Conservation (phyloP, 2,329 filamentous ascomycete genomes). For the Tolypocladium capitatum region DNA sequence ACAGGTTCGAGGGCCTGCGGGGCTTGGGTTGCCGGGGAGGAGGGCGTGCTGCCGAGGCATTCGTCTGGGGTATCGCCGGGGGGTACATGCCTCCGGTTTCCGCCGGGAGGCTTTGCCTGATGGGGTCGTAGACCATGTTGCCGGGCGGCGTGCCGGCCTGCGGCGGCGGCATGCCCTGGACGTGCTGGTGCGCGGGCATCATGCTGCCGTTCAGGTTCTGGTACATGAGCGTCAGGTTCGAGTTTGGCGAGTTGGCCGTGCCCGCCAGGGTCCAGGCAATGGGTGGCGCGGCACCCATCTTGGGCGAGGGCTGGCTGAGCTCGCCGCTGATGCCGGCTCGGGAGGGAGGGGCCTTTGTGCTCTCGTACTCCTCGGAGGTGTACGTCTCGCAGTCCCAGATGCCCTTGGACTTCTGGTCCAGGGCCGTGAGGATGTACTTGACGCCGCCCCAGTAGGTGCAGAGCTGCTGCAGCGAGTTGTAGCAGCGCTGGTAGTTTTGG, state of each 20-base stretch:
- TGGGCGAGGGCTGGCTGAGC: conserved; percentile 36
- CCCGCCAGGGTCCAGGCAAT: conserved; percentile 84
- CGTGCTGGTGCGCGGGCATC: conserved; percentile 2
- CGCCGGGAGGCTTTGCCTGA: conserved; percentile 37
- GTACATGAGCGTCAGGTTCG: conserved; percentile 71
- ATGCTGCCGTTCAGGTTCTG: conserved; percentile 29
- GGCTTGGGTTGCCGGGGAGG: conserved; percentile 20
- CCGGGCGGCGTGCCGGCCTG: conserved; percentile 37
- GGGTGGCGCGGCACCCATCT: conserved; percentile 24
- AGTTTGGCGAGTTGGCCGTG: conserved; percentile 73
- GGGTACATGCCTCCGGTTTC: conserved; percentile 35
- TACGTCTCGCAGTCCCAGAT: conserved; percentile 65
- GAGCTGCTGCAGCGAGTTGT: conserved; percentile 69
- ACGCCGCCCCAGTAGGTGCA: conserved; percentile 77
- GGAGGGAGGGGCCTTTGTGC: conserved; percentile 40
- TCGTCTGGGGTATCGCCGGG: conserved; percentile 34
- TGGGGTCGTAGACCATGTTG: conserved; percentile 48
- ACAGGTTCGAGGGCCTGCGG: conserved; percentile 12
- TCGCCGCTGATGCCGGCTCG: conserved; percentile 20
- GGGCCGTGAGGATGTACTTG: conserved; percentile 72
- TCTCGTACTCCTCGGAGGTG: conserved; percentile 64
- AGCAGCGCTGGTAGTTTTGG: conserved; percentile 78
- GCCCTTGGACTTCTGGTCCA: conserved; percentile 79
- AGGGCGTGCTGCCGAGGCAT: conserved; percentile 32
- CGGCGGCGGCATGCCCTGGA: conserved; percentile 4